Evolutionary conservation across 2,329 filamentous ascomycete species (phyloP), one percentile per base, ranked within the genome.

Genomic region (Pochonia chlamydosporia): DNA sequence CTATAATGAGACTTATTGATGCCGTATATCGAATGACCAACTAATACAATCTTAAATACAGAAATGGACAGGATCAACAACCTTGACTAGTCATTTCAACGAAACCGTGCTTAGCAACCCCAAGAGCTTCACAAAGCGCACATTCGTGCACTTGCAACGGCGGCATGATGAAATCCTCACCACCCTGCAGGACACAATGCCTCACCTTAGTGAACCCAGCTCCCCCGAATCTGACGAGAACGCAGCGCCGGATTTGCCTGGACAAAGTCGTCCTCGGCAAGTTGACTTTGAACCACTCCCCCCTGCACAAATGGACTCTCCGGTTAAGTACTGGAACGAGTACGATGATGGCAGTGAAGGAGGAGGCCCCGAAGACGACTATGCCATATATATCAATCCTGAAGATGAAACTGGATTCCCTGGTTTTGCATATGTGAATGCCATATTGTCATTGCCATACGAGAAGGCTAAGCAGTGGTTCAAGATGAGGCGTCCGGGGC

Each of bases 51-150:
- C 47, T 14, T 8, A 13, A 21, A 5, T 21, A 35, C 42, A 85
- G 76, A 91, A 90, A 76, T 93, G 89, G 89, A 92, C 88, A 3
- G 82, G 82, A 35, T 90, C 87, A 20, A 73, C 73, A 5, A 74
- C 77, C 0, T 70, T 93, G 20, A 78, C 78, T 50, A 69, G 72
- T 40, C 79, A 83, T 21, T 87, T 93, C 65, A 81, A 78, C 51
- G 75, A 83, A 25, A 78, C 83, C 55, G 68, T 92, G 21, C 72
- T 89, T 41, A 71, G 72, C 43, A 73, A 81, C 46, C 82, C 81
- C 4, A 85, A 84, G 64, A 87, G 84, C 64, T 89, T 92, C 59
- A 85, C 84, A 7, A 76, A 76, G 43, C 74, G 81, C 53, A 81
- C 89, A 61, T 79, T 89, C 51, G 69, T 62, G 8, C 61, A 66